Evolutionary conservation across 108 stramenopile species (phyloP), one percentile per base, ranked within the genome.

Genomic region (Skeletonema marinoi): DNA sequence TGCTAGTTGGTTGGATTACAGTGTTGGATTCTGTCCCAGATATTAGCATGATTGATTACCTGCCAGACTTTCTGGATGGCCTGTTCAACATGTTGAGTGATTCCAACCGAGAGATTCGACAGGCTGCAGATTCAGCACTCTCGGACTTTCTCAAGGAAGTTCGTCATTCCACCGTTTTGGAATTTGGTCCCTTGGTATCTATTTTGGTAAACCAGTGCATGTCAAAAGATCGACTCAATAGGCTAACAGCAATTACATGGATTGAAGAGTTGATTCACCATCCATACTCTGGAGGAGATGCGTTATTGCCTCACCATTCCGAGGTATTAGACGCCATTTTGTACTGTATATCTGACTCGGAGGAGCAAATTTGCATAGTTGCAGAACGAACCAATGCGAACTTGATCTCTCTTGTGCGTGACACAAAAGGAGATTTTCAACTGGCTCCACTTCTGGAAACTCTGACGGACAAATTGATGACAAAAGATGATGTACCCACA

Each of bases 81-180:
- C 70, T 99, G 61, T 96, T 98, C 81, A 96, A 98, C 75, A 99
- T 99, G 98, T 83, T 99, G n/a, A 86, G 93, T 46, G 98, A 98
- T 86, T 91, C 92, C 19, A 98, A 97, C 79, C 81, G 94, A 12
- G 97, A 99, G 75, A 98, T 98, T 65, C 88, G 97, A 11, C 94
- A 97, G 80, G 97, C 88, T 33, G 96, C 95, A 5, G 96, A 93
- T 76, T 83, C 89, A 32, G 96, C 96, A 1, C 71, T 97, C 33
- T 86, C 86, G 0, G 95, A 93, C 31, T 96, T 97, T 76, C 63
- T 97, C 44, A 87, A 89, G 33, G 98, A 99, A 78, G 91, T 99
- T n/a, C 78, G 88, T 14, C 81, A 84, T 33, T 90, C 95, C 41
- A 86, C 85, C 10, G 95, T 97, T 19, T 82, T 94, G 33, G 96